Percentiles rank a stretch among this genome's conserved stretches.
phyloP scores from a whole-genome alignment of 441 rosid species.

The Pelargonium cotyledonis region DNA sequence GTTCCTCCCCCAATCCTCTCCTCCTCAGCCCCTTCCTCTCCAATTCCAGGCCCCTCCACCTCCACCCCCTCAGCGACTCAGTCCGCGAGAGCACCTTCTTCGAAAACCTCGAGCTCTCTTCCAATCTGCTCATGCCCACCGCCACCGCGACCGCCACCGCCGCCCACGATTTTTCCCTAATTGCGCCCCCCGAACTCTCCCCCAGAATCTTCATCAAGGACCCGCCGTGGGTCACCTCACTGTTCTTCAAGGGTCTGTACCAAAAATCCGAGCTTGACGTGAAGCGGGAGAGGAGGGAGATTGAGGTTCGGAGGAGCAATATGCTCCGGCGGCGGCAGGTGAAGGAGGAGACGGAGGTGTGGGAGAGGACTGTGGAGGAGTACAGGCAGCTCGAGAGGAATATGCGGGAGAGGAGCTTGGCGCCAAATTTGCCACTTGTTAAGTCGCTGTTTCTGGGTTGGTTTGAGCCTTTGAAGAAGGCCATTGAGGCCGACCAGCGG shows the following conservation, averaged over 20 bases:
- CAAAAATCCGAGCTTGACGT: neutral
- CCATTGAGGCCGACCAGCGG: constrained; percentile 66
- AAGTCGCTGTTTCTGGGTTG: constrained; percentile 84
- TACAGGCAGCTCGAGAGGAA: constrained; percentile 63
- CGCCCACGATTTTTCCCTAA: too few relatives aligned
- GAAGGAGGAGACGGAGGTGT: constrained; percentile 80
- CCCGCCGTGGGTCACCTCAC: neutral
- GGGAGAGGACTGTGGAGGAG: constrained; percentile 82
- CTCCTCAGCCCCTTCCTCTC: neutral
- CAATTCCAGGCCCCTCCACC: neutral
- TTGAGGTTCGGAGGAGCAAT: constrained; percentile 45
- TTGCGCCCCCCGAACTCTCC: neutral
- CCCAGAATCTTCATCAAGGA: constrained; percentile 4
- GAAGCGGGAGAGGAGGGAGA: constrained; percentile 26
- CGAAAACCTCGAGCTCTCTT: neutral
- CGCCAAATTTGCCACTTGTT: constrained; percentile 84
- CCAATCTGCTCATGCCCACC: neutral
- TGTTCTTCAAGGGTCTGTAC: neutral
- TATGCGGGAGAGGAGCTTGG: constrained; percentile 91
- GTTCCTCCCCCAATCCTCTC: neutral
- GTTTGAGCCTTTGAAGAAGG: constrained; percentile 83
- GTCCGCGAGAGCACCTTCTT: neutral
- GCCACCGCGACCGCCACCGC: neutral
- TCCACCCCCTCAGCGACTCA: neutral
- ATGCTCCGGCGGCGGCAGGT: constrained; percentile 56